Conservation (phyloP, 1,284 basidiomycete genomes). For the Crucibulum parvulum region DNA sequence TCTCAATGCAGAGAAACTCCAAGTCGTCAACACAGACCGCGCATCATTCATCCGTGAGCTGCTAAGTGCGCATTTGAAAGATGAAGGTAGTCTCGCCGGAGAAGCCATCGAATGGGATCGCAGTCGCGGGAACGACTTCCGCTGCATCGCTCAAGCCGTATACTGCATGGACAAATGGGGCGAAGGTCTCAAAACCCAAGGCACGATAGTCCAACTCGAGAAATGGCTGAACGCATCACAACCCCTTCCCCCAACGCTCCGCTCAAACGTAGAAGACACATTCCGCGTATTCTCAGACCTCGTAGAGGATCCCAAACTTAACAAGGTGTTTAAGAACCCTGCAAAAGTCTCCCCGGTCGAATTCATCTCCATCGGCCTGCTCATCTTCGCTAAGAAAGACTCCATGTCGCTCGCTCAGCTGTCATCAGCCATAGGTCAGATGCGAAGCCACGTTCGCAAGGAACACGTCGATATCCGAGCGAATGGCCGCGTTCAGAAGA, state of each 20-base stretch:
- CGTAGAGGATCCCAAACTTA: constrained; percentile 37
- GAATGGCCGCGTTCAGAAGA: constrained; percentile 57
- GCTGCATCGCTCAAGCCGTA: constrained; percentile 61
- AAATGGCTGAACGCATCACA: constrained; percentile 56
- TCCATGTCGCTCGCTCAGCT: constrained; percentile 45
- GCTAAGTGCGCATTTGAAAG: constrained; percentile 49
- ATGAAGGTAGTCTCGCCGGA: constrained; percentile 44
- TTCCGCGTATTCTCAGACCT: constrained; percentile 53
- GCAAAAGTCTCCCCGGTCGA: constrained; percentile 68
- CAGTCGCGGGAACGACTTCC: constrained; percentile 66
- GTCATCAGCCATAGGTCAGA: constrained; percentile 47
- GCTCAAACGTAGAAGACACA: constrained; percentile 42
- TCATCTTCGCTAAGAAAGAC: constrained; percentile 48
- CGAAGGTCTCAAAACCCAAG: constrained; percentile 29
- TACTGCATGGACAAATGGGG: constrained; percentile 54
- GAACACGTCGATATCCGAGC: constrained; percentile 58
- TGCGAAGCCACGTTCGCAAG: constrained; percentile 57
- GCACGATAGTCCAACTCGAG: constrained; percentile 50
- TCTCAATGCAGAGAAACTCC: constrained; percentile 60
- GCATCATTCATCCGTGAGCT: constrained; percentile 60
- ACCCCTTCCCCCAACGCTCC: constrained; percentile 36
- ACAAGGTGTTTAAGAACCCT: constrained; percentile 38
- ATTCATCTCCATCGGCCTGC: constrained; percentile 58
- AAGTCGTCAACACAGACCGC: constrained; percentile 61
- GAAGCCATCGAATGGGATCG: constrained; percentile 62